Percentiles rank a stretch among this genome's conserved stretches.
phyloP scores from a whole-genome alignment of 108 stramenopile species.

The Cyclotella atomus region DNA sequence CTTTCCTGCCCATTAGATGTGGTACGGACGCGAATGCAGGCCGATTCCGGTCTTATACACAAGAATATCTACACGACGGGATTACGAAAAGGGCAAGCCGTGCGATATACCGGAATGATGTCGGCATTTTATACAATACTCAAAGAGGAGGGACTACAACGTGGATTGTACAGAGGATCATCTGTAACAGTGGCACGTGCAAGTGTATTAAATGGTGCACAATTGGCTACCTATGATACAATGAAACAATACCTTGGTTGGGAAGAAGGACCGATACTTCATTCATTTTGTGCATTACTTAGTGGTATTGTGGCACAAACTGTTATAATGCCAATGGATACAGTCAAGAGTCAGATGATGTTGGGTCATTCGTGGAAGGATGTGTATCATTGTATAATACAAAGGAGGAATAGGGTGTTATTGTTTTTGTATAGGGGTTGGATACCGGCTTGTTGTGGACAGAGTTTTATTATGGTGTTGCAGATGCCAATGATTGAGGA shows the following conservation, averaged over 20 bases:
- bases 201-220: constrained; percentile 50
- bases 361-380: constrained; percentile 35
- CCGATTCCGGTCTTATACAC: constrained; percentile 36
- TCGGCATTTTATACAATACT: constrained; percentile 37
- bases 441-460: constrained; percentile 53
- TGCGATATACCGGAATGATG: constrained; percentile 36
- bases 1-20: constrained; percentile 56
- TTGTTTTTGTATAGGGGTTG: constrained; percentile 45
- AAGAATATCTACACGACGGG: constrained; percentile 43
- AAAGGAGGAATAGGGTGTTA: constrained; percentile 22
- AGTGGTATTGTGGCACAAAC: constrained; percentile 54
- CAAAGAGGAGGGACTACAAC: constrained; percentile 29
- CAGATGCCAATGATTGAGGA: constrained; percentile 60
- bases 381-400: constrained; percentile 15
- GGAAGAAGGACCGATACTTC: constrained; percentile 50
- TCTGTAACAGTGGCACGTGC: constrained; percentile 51
- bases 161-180: constrained; percentile 50
- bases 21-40: constrained; percentile 59
- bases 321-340: constrained; percentile 54
- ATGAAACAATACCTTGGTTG: constrained; percentile 19
- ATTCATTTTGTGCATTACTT: constrained; percentile 36
- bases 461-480: constrained; percentile 57
- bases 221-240: constrained; percentile 54
- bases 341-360: constrained; percentile 56
- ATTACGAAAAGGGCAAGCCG: constrained; percentile 32